phyloP scores from a whole-genome alignment of 129 eudicot species.

The Deinandra increscens region DNA sequence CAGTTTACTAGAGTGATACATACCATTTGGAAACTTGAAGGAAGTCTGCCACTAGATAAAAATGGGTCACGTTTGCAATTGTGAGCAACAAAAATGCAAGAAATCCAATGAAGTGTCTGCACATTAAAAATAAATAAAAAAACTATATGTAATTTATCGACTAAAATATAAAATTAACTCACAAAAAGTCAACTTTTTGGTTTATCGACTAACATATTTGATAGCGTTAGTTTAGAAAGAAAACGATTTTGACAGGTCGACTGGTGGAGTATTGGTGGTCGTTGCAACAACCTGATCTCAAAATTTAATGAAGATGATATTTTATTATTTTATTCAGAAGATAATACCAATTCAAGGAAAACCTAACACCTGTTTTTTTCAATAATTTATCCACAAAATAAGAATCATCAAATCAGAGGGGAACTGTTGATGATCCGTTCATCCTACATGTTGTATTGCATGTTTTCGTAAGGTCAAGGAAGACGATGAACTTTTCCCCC shows the following conservation, averaged over 20 bases:
- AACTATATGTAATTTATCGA: no score
- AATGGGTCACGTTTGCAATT: constrained; percentile 48
- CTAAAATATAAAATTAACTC: no score
- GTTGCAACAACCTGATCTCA: constrained; percentile 33
- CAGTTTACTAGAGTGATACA: constrained; percentile 1
- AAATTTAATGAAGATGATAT: constrained; percentile 23
- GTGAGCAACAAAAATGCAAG: constrained; percentile 63
- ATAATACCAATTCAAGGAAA: neutral
- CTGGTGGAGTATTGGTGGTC: constrained; percentile 15
- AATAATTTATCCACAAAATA: neutral
- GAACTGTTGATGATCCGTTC: constrained; percentile 5
- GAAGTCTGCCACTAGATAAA: constrained; percentile 60
- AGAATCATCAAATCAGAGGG: neutral
- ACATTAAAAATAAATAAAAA: constrained; percentile 16
- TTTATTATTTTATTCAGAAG: neutral
- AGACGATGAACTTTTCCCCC: neutral
- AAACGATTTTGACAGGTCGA: constrained; percentile 6
- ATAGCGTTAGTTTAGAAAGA: neutral
- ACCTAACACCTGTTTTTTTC: neutral
- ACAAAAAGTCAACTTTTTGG: no score
- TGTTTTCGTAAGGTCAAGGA: neutral
- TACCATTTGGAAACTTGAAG: constrained; percentile 70
- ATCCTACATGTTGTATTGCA: neutral
- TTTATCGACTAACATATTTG: no score
- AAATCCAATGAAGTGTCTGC: constrained; percentile 92